Conservation (phyloP, 805 yeast genomes). For the Danielia oregonensis region DNA sequence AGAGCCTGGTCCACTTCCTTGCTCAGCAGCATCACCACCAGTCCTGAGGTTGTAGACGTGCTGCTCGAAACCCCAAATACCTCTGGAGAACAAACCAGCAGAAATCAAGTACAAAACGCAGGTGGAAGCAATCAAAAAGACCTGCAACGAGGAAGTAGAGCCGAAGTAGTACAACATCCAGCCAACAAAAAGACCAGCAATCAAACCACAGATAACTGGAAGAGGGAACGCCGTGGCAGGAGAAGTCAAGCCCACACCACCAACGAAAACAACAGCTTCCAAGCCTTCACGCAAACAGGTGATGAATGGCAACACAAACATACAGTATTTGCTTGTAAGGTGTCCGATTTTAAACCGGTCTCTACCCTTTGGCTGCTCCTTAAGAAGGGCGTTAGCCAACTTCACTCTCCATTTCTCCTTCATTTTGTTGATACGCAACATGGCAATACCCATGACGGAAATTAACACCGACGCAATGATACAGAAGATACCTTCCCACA, state of each 20-base stretch:
- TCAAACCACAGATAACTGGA: constrained; percentile 84
- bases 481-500: constrained; percentile 97
- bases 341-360: constrained; percentile 54
- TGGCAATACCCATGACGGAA: constrained; percentile 91
- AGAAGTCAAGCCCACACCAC: constrained; percentile 38
- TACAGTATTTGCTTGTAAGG: constrained; percentile 69
- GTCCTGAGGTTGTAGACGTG: constrained; percentile 59
- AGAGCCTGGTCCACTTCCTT: constrained; percentile 93
- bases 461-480: constrained; percentile 86
- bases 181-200: constrained; percentile 78
- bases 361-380: constrained; percentile 43
- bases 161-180: constrained; percentile 75
- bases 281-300: constrained; percentile 95
- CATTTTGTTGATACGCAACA: constrained; percentile 94
- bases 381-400: constrained; percentile 79
- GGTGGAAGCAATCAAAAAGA: constrained; percentile 84
- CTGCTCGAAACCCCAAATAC: constrained; percentile 83
- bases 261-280: constrained; percentile 43
- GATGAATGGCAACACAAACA: constrained; percentile 86
- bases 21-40: constrained; percentile 95
- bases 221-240: constrained; percentile 67
- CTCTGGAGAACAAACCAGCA: constrained; percentile 91
- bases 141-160: constrained; percentile 74
- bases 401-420: constrained; percentile 95
- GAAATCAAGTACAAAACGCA: constrained; percentile 84